Conservation (phyloP, 2,329 filamentous ascomycete genomes). For the Sordariomycetes sp. region DNA sequence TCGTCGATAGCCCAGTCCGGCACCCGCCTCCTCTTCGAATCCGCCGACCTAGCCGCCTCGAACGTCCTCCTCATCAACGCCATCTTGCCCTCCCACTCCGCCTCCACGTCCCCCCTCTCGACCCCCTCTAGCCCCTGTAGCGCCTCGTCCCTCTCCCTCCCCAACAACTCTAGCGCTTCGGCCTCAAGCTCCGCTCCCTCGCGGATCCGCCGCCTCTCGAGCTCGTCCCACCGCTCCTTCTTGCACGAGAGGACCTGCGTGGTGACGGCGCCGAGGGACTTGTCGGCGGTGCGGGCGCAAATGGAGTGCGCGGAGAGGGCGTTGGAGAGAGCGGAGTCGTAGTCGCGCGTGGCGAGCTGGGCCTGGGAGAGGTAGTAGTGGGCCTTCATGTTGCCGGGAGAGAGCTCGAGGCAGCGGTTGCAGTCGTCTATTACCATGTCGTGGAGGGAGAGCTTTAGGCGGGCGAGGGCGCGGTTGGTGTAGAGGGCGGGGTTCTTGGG, state of each 20-base stretch:
- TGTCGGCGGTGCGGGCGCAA: slow-evolving; percentile 49
- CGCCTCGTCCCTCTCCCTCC: slow-evolving; percentile 27
- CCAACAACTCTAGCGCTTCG: slow-evolving; percentile 41
- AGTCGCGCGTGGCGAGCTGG: slow-evolving; percentile 56
- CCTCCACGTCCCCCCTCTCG: slow-evolving; percentile 31
- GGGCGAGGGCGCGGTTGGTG: slow-evolving; percentile 78
- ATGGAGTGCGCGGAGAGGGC: slow-evolving; percentile 61
- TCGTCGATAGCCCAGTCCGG: slow-evolving; percentile 70
- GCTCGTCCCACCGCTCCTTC: slow-evolving; percentile 71
- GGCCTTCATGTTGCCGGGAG: slow-evolving; percentile 61
- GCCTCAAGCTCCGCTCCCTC: slow-evolving; percentile 43
- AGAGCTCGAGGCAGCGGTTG: slow-evolving; percentile 56
- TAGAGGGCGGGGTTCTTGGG: slow-evolving; percentile 67
- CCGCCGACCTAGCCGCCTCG: slow-evolving; percentile 30
- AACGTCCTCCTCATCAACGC: slow-evolving; percentile 31
- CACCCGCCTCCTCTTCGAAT: slow-evolving; percentile 40
- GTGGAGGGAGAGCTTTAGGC: slow-evolving; percentile 62
- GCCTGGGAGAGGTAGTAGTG: slow-evolving; percentile 76
- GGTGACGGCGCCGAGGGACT: slow-evolving; percentile 58
- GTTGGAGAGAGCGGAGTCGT: slow-evolving; percentile 49
- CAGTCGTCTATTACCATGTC: slow-evolving; percentile 68
- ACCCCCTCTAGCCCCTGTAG: slow-evolving; percentile 23
- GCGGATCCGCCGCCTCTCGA: slow-evolving; percentile 48
- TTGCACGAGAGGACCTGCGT: slow-evolving; percentile 66
- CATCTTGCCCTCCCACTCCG: slow-evolving; percentile 34